phyloP scores from a whole-genome alignment of 2,329 filamentous ascomycete genomes.

The Cercospora zeina region DNA sequence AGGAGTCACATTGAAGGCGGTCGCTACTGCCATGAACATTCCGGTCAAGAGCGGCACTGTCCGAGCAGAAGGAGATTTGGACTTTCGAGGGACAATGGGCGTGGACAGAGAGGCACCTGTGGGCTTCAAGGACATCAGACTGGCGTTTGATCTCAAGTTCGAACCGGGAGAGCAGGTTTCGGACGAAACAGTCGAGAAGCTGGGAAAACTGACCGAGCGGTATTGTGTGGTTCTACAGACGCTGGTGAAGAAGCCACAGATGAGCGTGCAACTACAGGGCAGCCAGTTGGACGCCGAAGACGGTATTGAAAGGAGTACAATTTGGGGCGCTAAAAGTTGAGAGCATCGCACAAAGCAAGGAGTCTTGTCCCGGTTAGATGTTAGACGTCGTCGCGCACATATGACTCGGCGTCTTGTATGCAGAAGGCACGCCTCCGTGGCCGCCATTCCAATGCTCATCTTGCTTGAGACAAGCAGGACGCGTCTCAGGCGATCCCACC shows the following conservation, averaged over 20 bases:
- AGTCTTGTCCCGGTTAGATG: background rate
- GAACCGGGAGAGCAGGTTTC: conserved; percentile 42
- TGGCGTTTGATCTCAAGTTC: conserved; percentile 49
- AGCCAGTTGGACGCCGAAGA: conserved; percentile 33
- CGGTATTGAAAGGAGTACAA: conserved; percentile 35
- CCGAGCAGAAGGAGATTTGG: conserved; percentile 50
- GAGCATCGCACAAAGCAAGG: conserved; percentile 1
- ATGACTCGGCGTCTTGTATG: background rate
- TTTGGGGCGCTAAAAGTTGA: conserved; percentile 27
- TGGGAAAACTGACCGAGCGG: conserved; percentile 52
- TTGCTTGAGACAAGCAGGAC: conserved; percentile 4
- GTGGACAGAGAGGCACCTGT: conserved; percentile 51
- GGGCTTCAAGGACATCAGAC: conserved; percentile 50
- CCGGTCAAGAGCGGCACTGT: conserved; percentile 48
- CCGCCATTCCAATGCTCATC: background rate
- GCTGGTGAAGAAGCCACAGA: conserved; percentile 42
- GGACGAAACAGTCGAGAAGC: conserved; percentile 47
- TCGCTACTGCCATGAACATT: conserved; percentile 51
- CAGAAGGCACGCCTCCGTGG: background rate
- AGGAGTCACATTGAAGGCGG: conserved; percentile 54
- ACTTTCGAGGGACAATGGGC: conserved; percentile 53
- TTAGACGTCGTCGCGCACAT: background rate
- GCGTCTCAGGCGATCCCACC: conserved; percentile 1
- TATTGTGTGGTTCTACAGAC: conserved; percentile 52
- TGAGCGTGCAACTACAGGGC: conserved; percentile 40